Evolutionary conservation across 768 basidiomycete genomes (phyloP), one percentile per base, ranked within the genome.

Genomic region (Serendipita sp.): DNA sequence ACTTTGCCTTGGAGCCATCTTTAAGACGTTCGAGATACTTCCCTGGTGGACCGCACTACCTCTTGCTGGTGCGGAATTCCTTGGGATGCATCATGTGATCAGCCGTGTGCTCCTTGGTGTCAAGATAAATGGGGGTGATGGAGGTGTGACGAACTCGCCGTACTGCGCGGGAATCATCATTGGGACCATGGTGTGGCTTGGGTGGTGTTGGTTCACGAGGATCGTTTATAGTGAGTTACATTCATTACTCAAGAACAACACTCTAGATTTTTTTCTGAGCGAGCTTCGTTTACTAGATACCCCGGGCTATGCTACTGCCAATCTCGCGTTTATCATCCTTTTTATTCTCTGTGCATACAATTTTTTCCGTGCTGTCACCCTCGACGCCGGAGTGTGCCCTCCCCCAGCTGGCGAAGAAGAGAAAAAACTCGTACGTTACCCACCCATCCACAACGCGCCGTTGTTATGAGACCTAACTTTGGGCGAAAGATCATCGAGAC

Each of bases 91-190:
- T 69, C 88, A 96, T 69, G 90, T 93, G 71, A 77, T 3, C 34
- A 53, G 20, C 22, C 20, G 13, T 14, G 24, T 58, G 20, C 20
- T 51, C 65, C n/a, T 26, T n/a, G 11, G 38, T 30, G 30, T 22
- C 42, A 41, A 43, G 42, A 31, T 38, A 16, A 78, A 82, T 33
- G 85, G 82, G 2, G 88, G 90, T 67, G 89, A 87, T 9, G 90
- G 91, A 65, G 84, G 82, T 45, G 83, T 98, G 45, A 85, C 83
- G 30, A 81, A 84, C 66, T 91, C 89, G 62, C 94, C 94, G 0
- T 96, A 98, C 73, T 94, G 97, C 68, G 83, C 90, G 0, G 87
- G 90, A 9, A 91, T 99, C 65, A 96, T 99, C 63, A 79, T 75
- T 48, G 90, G 78, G 1, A 89, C 87, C 2, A 81, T 97, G 70